Base-by-base conservation (phyloP, 495 filamentous ascomycete genomes). In the Penicillium verhagenii region DNA sequence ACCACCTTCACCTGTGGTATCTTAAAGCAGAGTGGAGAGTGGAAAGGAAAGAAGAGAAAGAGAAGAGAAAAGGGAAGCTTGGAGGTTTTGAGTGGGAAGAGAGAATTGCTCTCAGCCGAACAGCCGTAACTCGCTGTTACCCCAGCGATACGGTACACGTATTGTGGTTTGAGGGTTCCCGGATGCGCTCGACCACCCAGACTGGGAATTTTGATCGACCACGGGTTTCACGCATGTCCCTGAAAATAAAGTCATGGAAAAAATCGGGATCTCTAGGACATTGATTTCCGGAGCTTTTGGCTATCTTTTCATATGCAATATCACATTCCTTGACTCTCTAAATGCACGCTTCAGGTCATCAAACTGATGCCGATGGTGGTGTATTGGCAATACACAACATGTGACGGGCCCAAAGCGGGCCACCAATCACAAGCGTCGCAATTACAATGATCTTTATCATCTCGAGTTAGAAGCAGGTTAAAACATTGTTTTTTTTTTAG, bases 21-120 rank as follows among this genome's bases (percentile, higher is more conserved):
- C 64, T 35, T 35, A 35, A 58, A 49, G 61, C 62, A 63, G 67
- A 74, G 72, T 71, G 72, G 69, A 72, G 64, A 64, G 64, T 64
- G 57, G 55, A 54, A 63, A 62, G 53, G 55, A 45, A 66, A 61
- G 57, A 53, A 59, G 57, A 50, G 55, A 45, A 25, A 65, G 45
- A 59, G 66, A 68, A 64, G 69, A 63, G 66, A 71, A 73, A 72
- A 76, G 72, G 68, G 68, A 72, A 72, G 72, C 66, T 69, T 73
- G 65, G 63, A 52, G 65, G 63, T 71, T 72, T 68, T 69, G 65
- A 70, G 68, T 72, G 71, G 60, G 73, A 65, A 50, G 63, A 56
- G 69, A 72, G 73, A 77, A 72, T 72, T 74, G 72, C 20, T 18
- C 45, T 48, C 28, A 67, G 65, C 67, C 61, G 65, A 68, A 67